These are phyloP conservation scores for Umbelopsis sp. DNA, from an alignment of 192 early-diverging fungal genomes.

Conservation along the genomic window DNA sequence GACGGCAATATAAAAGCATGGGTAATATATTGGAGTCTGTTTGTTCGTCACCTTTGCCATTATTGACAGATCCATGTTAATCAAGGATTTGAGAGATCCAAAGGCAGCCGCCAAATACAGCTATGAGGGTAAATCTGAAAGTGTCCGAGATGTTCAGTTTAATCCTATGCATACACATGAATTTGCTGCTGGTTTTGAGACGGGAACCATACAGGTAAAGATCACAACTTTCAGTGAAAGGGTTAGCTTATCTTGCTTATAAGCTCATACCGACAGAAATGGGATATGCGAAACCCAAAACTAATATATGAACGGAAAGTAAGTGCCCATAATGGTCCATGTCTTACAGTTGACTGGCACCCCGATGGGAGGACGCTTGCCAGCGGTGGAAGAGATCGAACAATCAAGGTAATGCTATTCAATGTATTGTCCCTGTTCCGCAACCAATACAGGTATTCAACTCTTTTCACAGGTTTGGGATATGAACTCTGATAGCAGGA, in stretches of 20 bases:
- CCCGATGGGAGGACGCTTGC: constrained; percentile 70
- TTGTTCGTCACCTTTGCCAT: background rate
- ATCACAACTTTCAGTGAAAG: background rate
- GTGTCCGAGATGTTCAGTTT: constrained; percentile 82
- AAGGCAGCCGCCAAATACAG: constrained; percentile 47
- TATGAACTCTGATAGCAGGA: constrained; percentile 60
- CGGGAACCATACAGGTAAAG: constrained; percentile 71
- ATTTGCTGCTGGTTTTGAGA: constrained; percentile 83
- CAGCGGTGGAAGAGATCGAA: constrained; percentile 75
- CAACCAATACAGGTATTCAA: background rate
- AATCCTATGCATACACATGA: constrained; percentile 59
- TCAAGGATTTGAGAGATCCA: constrained; percentile 63
- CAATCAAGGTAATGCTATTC: constrained; percentile 61
- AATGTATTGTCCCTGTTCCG: background rate
- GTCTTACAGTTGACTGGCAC: constrained; percentile 77
- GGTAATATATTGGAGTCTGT: constrained; percentile 46
- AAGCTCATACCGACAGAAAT: constrained; percentile 49
- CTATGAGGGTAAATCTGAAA: constrained; percentile 77
- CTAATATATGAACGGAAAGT: constrained; percentile 61
- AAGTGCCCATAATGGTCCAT: constrained; percentile 72
- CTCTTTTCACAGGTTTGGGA: constrained; percentile 64
- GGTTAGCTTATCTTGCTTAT: background rate
- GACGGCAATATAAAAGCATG: constrained; percentile 77
- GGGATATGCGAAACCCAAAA: constrained; percentile 74
- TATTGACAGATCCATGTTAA: background rate